Percentiles rank a stretch among this genome's conserved stretches.
phyloP scores from a whole-genome alignment of 345 rosid species.

The Salix suchowensis region DNA sequence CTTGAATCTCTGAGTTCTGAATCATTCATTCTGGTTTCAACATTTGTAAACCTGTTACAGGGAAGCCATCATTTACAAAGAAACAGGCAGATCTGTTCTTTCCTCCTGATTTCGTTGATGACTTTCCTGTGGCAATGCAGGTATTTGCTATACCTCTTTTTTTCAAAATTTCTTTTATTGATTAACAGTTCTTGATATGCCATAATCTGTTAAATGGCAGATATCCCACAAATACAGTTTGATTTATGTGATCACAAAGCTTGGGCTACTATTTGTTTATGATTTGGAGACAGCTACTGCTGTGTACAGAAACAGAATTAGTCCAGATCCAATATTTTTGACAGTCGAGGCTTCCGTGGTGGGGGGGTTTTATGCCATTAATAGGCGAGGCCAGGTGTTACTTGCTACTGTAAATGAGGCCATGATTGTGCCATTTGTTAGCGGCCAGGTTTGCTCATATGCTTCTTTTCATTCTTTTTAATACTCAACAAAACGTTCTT shows the following conservation, averaged over 20 bases:
- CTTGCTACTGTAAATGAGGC: constrained; percentile 93
- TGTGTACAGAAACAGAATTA: constrained; percentile 90
- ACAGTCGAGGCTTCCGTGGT: constrained; percentile 85
- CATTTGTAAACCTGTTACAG: constrained; percentile 28
- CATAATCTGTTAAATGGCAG: constrained; percentile 36
- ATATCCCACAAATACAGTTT: constrained; percentile 90
- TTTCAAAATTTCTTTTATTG: not conserved
- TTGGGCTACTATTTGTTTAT: constrained; percentile 92
- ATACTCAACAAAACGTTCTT: not conserved
- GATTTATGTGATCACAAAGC: constrained; percentile 93
- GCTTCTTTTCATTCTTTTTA: not conserved
- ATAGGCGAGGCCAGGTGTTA: constrained; percentile 54
- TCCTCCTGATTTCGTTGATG: constrained; percentile 98
- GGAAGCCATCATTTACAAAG: constrained; percentile 89
- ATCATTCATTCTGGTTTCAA: not conserved
- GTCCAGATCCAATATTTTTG: constrained; percentile 98
- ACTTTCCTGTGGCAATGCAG: constrained; percentile 99
- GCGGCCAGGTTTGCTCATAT: constrained; percentile 74
- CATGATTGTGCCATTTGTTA: constrained; percentile 88
- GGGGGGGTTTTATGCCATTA: constrained; percentile 93
- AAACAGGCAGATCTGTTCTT: constrained; percentile 98
- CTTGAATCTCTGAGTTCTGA: not conserved
- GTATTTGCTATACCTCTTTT: constrained; percentile 30
- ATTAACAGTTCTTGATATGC: not conserved
- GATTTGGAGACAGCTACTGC: constrained; percentile 98